Conservation (phyloP, 352 stramenopile species). For the Phytophthora pisi region DNA sequence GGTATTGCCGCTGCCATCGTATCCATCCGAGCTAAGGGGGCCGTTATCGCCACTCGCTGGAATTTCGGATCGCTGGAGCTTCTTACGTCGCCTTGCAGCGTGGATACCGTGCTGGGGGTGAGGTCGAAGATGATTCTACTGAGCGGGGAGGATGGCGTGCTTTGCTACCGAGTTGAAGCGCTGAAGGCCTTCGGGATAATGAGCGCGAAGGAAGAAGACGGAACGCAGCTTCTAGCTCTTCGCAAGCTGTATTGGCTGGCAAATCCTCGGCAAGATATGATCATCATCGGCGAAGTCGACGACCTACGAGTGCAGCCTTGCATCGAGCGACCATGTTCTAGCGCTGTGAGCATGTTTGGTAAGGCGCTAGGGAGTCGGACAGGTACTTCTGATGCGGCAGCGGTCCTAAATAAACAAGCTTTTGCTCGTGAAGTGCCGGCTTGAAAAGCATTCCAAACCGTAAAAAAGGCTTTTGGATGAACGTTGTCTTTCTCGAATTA, state of each 20-base stretch:
- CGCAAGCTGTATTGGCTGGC: slow-evolving; percentile 2
- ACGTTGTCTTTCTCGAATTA: no score
- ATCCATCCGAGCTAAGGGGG: slow-evolving; percentile 6
- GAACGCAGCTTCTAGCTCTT: background rate
- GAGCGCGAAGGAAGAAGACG: slow-evolving; percentile 10
- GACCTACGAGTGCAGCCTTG: background rate
- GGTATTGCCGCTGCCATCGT: slow-evolving; percentile 18
- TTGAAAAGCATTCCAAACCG: no score
- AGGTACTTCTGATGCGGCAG: background rate
- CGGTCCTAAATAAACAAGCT: background rate
- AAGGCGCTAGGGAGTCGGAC: background rate
- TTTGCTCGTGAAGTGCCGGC: background rate
- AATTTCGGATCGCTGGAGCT: slow-evolving; percentile 7
- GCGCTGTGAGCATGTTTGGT: slow-evolving; percentile 3
- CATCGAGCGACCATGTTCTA: slow-evolving; percentile 1
- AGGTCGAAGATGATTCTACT: slow-evolving; percentile 11
- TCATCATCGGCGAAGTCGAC: background rate
- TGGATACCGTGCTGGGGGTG: slow-evolving; percentile 10
- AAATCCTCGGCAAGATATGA: slow-evolving; percentile 12
- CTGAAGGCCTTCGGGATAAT: slow-evolving; percentile 11
- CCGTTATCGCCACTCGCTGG: slow-evolving; percentile 3
- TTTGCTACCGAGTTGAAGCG: slow-evolving; percentile 5
- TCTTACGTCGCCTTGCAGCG: slow-evolving; percentile 1
- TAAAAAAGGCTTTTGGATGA: no score
- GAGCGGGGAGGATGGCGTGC: slow-evolving; percentile 1